phyloP scores from a whole-genome alignment of 2,329 filamentous ascomycete species.

The Ophiobolus disseminans region DNA sequence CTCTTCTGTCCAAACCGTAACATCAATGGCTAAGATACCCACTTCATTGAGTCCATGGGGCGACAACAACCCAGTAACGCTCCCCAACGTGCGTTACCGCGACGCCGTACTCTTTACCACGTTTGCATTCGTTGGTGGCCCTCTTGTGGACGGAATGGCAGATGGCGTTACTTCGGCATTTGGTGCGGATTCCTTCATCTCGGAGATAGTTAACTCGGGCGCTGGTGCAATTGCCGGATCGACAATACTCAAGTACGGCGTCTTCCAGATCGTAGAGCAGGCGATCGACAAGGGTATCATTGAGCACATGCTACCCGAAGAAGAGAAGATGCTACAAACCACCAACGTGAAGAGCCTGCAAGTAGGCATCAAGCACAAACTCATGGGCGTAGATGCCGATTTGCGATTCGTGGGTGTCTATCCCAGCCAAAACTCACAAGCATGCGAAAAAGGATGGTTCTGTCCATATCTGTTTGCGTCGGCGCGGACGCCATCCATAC shows the following conservation, averaged over 20 bases:
- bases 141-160: conserved; percentile 41
- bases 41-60: conserved; percentile 46
- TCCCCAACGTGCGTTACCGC: conserved; percentile 50
- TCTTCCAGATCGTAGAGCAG: conserved; percentile 51
- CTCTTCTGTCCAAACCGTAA: conserved; percentile 43
- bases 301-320: conserved; percentile 49
- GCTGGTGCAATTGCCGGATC: conserved; percentile 37
- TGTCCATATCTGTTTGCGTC: conserved; percentile 48
- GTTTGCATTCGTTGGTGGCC: conserved; percentile 46
- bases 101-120: conserved; percentile 49
- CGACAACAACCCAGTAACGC: conserved; percentile 50
- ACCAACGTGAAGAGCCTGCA: conserved; percentile 47
- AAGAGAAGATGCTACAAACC: conserved; percentile 49
- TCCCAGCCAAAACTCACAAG: conserved; percentile 28
- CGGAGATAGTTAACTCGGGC: conserved; percentile 42
- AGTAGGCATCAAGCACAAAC: conserved; percentile 49
- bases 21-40: conserved; percentile 44
- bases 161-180: conserved; percentile 37
- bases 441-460: conserved; percentile 49
- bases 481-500: conserved; percentile 41
- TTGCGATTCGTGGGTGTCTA: conserved; percentile 39
- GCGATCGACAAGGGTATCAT: conserved; percentile 49
- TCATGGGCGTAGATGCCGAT: conserved; percentile 51
- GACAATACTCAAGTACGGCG: conserved; percentile 42
- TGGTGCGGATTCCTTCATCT: conserved; percentile 45